A percentile compares a stretch with the other conserved stretches of the same genome.
phyloP scores from a whole-genome alignment of 495 filamentous ascomycete genomes.

The Daldinia bambusicola region DNA sequence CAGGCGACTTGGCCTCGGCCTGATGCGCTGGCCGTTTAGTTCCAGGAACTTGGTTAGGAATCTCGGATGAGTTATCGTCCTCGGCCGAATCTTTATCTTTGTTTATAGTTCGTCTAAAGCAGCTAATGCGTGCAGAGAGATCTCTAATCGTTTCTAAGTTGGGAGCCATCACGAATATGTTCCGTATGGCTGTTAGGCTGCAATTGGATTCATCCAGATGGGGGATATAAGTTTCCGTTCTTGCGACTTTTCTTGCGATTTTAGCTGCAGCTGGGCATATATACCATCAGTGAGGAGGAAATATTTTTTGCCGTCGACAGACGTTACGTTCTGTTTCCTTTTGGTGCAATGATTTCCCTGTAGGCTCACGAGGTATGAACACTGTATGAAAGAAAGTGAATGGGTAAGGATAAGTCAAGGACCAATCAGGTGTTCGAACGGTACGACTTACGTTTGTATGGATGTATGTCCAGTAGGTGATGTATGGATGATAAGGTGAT shows the following conservation, averaged over 20 bases:
- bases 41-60: not conserved
- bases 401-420: not conserved
- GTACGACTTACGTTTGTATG: not conserved
- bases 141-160: constrained; percentile 24
- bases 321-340: not conserved
- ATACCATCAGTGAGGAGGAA: not conserved
- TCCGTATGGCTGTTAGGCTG: not conserved
- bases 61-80: constrained; percentile 6
- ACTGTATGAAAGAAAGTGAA: not conserved
- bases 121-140: constrained; percentile 16
- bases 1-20: not conserved
- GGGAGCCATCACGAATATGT: constrained; percentile 16
- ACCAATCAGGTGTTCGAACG: not conserved
- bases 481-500: not conserved
- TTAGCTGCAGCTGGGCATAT: not conserved
- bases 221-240: not conserved
- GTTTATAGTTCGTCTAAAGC: not conserved
- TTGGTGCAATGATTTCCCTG: not conserved
- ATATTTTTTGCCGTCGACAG: not conserved
- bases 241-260: not conserved
- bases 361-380: not conserved
- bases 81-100: constrained; percentile 11
- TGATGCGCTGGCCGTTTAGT: not conserved
- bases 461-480: no score
- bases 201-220: constrained; percentile 1